Evolutionary conservation across 2,329 filamentous ascomycete species (phyloP).

Genomic region (Talaromyces funiculosus): DNA sequence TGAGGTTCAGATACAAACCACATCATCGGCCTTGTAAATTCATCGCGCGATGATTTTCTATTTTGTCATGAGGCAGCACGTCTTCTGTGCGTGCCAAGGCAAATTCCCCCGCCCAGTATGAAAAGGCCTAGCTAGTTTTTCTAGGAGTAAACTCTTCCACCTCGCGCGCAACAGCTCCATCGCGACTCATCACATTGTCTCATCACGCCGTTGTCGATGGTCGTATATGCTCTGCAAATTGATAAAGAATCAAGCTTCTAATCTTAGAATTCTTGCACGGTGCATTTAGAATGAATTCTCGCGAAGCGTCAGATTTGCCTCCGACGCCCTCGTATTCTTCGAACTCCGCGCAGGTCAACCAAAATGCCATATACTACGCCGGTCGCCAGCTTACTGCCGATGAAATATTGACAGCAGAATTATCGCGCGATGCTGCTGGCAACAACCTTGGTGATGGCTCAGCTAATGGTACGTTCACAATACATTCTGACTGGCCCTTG

Average conservation of each 20-base stretch:
- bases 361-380: constrained; percentile 41
- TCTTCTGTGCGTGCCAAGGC: constrained; percentile 10
- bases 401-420: constrained; percentile 44
- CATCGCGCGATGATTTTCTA: constrained; percentile 4
- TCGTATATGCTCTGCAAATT: not conserved
- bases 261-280: constrained; percentile 10
- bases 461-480: constrained; percentile 34
- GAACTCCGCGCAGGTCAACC: constrained; percentile 40
- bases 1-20: not conserved
- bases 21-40: constrained; percentile 2
- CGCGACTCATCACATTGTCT: constrained; percentile 8
- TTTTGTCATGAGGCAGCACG: constrained; percentile 10
- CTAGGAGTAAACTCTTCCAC: constrained; percentile 29
- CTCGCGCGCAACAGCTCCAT: constrained; percentile 17
- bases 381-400: constrained; percentile 43
- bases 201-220: not conserved
- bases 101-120: constrained; percentile 11
- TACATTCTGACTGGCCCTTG: constrained; percentile 31
- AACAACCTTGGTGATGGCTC: constrained; percentile 39
- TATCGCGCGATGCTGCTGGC: constrained; percentile 42
- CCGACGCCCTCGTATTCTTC: constrained; percentile 41
- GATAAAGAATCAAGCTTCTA: not conserved
- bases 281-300: constrained; percentile 32
- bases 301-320: constrained; percentile 40
- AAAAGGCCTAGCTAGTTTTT: constrained; percentile 23